Conservation (phyloP, 192 early-diverging fungal species). For the Umbelopsis sp. region DNA sequence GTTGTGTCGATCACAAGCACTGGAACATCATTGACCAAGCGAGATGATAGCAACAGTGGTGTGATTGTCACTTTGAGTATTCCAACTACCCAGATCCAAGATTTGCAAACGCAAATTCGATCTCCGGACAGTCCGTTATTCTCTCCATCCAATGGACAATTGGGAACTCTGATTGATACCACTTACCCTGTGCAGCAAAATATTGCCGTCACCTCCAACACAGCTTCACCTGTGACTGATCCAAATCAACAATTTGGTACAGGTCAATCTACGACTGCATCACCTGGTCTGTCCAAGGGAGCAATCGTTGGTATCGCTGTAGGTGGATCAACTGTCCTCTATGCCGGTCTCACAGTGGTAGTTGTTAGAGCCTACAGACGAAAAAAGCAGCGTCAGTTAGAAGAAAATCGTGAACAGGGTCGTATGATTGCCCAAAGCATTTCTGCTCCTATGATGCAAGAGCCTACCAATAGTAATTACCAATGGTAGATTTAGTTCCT, state of each 20-base stretch:
- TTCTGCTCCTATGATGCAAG: slow-evolving; percentile 38
- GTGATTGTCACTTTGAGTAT: slow-evolving; percentile 31
- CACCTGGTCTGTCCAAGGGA: slow-evolving; percentile 27
- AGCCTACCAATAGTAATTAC: neutral
- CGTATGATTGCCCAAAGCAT: slow-evolving; percentile 32
- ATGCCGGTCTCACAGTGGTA: slow-evolving; percentile 37
- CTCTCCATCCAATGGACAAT: slow-evolving; percentile 21
- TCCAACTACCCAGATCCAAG: no score
- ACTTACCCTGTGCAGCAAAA: slow-evolving; percentile 19
- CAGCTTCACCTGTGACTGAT: slow-evolving; percentile 4
- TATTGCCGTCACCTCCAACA: neutral
- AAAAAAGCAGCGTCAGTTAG: neutral
- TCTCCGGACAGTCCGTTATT: slow-evolving; percentile 9
- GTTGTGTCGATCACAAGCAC: slow-evolving; percentile 26
- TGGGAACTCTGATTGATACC: slow-evolving; percentile 27
- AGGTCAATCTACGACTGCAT: neutral
- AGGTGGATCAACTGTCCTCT: slow-evolving; percentile 32
- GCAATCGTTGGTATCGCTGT: slow-evolving; percentile 39
- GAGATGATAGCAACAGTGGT: neutral
- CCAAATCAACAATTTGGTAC: neutral
- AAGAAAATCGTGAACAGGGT: slow-evolving; percentile 22
- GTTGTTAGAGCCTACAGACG: slow-evolving; percentile 29
- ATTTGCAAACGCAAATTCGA: slow-evolving; percentile 12
- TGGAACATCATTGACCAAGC: neutral
- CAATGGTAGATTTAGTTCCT: neutral